Base-by-base conservation (phyloP, 306 rosid genomes). In the Lathyrus tuberosus region DNA sequence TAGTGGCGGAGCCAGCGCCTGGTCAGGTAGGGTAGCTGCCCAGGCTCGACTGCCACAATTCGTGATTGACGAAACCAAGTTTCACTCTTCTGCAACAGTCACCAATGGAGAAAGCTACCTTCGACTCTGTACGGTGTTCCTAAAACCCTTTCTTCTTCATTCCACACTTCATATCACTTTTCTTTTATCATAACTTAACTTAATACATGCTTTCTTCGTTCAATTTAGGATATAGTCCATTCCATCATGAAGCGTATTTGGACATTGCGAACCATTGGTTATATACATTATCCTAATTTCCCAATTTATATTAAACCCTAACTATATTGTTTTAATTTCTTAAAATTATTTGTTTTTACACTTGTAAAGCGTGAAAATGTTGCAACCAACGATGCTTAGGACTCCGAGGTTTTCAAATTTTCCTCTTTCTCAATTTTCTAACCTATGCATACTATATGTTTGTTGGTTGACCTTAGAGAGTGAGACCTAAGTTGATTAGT, bases 201-300 rank as follows among this genome's bases (percentile, higher is more conserved):
- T 7, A 5, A 13, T 41, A 10, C 57, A 63, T 75, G 13, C 71
- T 49, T 52, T 51, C 28, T 49, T 3, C 28, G 0, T 70, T 7
- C 13, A 35, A 49, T 28, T 5, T 78, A 94, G 98, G 93, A 83
- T 75, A 76, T 90, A 58, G 81, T 94, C 49, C 83, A 80, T 71
- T 83, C 86, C 67, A 79, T 94, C 79, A 80, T 94, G 88, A 93
- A 88, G 94, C 86, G 76, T 71, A 78, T 88, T 37, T 94, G 91
- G 95, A 78, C 76, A 73, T 71, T 76, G 76, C 83, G 85, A 83
- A 84, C 88, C 40, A 78, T 84, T 28, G 96, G 98, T 92, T 51
- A 9, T 66, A 30, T 3, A 13, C 37, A 30, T 53, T 37, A 15
- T 69, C 18, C 44, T 22, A 44, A 42, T 33, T 15, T 37, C n/a